Evolutionary conservation across 83 land plant genomes (phyloP), one percentile per base, ranked within the genome.

Genomic region (Larix sibirica): DNA sequence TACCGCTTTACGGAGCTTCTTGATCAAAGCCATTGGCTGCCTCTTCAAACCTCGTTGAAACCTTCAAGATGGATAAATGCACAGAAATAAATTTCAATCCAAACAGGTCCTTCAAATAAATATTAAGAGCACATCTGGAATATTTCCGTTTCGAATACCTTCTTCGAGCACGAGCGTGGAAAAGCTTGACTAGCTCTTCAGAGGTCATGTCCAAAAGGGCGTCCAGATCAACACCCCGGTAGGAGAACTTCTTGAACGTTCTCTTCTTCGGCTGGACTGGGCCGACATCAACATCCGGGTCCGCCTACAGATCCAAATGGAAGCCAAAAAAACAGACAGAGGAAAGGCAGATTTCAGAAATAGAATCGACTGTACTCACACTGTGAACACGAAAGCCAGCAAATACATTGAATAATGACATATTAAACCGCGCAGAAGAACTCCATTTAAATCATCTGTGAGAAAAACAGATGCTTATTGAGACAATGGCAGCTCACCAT

Each of bases 1-100:
- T 85, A 95, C 97, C 26, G 97, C 97, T 75, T 95, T 95, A 78
- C 94, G 91, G 24, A 95, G 96, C 87, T 92, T 95, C 97, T 95
- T 95, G 79, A 95, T 93, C 82, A 95, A 83, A 38, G 96, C 96
- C 97, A 93, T 95, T 3, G 96, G 95, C 91, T 92, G 93, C 70
- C 95, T 66, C 88, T 92, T 92, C 89, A 94, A 84, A 56, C 95
- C 95, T 6, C 95, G 50, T 87, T 90, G 90, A 54, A 94, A 94
- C 93, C 96, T 94, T 63, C 47, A n/a, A 28, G 63, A 20, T 40
- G 20, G 8, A 67, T 8, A 73, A 0, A 36, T 69, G 8, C 18
- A 18, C 18, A 18, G 9, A 38, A 38, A 36, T n/a, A 70, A 38
- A 36, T 12, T 38, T 6, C 18, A 9, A 18, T 5, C 6, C 47